phyloP scores from a whole-genome alignment of 2,329 filamentous ascomycete species.

The Botryotinia convoluta region DNA sequence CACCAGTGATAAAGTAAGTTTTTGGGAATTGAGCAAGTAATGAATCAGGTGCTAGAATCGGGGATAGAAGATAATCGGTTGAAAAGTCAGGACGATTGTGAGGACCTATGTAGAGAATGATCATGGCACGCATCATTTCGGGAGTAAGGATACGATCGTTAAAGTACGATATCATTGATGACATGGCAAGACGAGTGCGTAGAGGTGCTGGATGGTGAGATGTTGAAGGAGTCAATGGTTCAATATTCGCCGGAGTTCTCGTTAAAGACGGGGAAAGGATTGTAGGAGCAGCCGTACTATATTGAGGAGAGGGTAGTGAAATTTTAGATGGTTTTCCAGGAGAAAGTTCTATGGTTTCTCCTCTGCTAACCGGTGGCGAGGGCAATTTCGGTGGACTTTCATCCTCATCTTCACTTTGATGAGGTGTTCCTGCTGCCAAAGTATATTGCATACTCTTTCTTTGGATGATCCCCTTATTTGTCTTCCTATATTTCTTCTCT shows the following conservation, averaged over 20 bases:
- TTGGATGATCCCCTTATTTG: conserved; percentile 73
- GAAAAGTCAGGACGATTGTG: conserved; percentile 91
- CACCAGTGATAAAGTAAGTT: conserved; percentile 89
- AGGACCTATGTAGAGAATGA: conserved; percentile 93
- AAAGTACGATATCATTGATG: conserved; percentile 97
- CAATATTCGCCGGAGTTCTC: conserved; percentile 4
- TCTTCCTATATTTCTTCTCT: conserved; percentile 73
- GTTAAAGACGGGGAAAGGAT: conserved; percentile 27
- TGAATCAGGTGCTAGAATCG: conserved; percentile 81
- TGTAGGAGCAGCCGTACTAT: conserved; percentile 30
- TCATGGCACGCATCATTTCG: conserved; percentile 99
- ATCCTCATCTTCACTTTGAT: conserved; percentile 72
- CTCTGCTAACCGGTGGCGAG: conserved; percentile 19
- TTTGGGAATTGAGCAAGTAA: conserved; percentile 87
- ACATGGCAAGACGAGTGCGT: conserved; percentile 85
- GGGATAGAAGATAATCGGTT: conserved; percentile 86
- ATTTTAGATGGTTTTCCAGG: neutral
- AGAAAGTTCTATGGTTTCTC: neutral
- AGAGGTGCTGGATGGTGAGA: conserved; percentile 59
- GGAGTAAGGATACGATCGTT: conserved; percentile 92
- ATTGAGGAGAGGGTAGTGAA: conserved; percentile 16
- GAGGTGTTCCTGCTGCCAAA: conserved; percentile 77
- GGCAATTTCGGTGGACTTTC: conserved; percentile 39
- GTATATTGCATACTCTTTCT: conserved; percentile 89
- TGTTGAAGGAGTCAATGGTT: conserved; percentile 23